Evolutionary conservation across 163 green algal species (phyloP), one percentile per base, ranked within the genome.

Genomic region (Scenedesmus sp.): DNA sequence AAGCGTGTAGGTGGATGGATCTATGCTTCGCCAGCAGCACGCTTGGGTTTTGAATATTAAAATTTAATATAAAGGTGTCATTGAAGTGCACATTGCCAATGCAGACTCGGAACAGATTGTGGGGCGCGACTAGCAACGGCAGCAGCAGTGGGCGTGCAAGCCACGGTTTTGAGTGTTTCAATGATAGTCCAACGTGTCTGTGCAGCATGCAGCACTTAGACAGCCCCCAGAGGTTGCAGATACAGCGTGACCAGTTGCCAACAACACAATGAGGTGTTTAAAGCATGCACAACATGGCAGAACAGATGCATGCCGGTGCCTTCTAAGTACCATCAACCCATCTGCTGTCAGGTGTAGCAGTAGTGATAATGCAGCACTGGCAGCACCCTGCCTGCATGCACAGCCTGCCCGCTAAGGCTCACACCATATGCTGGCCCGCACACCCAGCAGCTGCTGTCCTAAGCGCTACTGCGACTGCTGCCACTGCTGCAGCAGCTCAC

Each of bases 401-500:
- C 3, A 30, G 56, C 22, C 59, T 72, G 59, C 59, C 51, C 24
- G 51, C 51, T 61, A 15, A 22, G 24, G 51, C 10, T 61, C 51
- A 61, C 6, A 61, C 51, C 20, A 61, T 56, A 10, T 56, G 46
- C 46, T 56, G 46, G n/a, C n/a, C 56, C 7, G 56, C 56, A 18
- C 7, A 13, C 18, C 56, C 56, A 30, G 56, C 16, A 30, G 56
- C 56, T 68, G 56, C 56, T 68, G 56, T 56, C 46, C 7, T 10
- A 26, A 22, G 51, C 3, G 24, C 59, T 72, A 9, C 20, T 72
- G 59, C 59, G 33, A 13, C 53, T 24, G 53, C 53, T 65, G 53
- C 53, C 16, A 4, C 13, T 24, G 59, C 59, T 72, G 59, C 59
- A 35, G 59, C 59, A 35, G 61, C 93, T 94, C 76, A 96, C 94